Base-by-base conservation (phyloP, 768 basidiomycete genomes). In the Suillus subluteus region DNA sequence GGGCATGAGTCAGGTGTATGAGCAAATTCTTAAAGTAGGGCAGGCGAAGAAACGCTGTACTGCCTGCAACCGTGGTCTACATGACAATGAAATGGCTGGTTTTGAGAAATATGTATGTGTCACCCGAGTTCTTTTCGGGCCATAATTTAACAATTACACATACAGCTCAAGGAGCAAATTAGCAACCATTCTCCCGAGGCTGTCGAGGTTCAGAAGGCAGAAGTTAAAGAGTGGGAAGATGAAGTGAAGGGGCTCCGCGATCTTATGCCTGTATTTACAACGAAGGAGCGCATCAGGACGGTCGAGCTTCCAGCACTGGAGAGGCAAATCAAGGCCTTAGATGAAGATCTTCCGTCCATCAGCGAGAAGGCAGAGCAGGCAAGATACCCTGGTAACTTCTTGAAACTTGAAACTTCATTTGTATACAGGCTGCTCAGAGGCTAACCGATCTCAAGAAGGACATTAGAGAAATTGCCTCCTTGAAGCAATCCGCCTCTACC, bases 31-130 rank as follows among this genome's bases (percentile, higher is more conserved):
- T 48, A 78, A 80, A 18, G 75, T 78, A 1, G 93, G 91, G 41
- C 86, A 86, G 73, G 79, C 82, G 61, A 86, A 89, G 68, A 88
- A 91, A 72, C 76, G 82, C 0, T 99, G 97, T 72, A 81, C 86
- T 13, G 88, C 88, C 9, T 99, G 97, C 74, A 87, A 88, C 70
- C 86, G 96, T 1, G 81, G 81, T 46, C 78, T 98, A 73, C 79
- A 84, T 26, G 83, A 84, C 35, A 72, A 74, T 2, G 89, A 89
- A 54, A 70, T 86, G 56, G 78, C 78, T 0, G 82, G 84, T 0
- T 92, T 96, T 67, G 91, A 96, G 75, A 85, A 83, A 78, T 88
- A 88, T 72, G 94, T 93, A 65, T 62, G 88, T 79, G 66, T 38
- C 15, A 30, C 43, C 46, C 6, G 15, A 21, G 54, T 35, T 52